Evolutionary conservation across 352 stramenopile species (phyloP).

Genomic region (Phytophthora citricola): DNA sequence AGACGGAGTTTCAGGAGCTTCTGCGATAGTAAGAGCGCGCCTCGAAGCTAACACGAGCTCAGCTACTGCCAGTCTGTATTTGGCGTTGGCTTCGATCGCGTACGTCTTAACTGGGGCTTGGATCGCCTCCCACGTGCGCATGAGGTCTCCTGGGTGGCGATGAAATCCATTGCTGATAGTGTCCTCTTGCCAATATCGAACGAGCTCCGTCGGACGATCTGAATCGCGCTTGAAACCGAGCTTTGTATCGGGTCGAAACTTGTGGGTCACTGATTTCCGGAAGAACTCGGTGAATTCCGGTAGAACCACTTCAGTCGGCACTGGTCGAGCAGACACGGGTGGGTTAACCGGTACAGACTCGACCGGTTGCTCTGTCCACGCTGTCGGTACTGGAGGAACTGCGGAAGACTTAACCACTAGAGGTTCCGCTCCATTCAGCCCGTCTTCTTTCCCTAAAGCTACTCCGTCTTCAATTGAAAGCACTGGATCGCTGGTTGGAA

Average conservation of each 20-base stretch:
- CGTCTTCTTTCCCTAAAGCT: slow-evolving; percentile 26
- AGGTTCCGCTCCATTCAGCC: slow-evolving; percentile 11
- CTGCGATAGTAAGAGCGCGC: slow-evolving; percentile 28
- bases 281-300: slow-evolving; percentile 80
- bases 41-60: slow-evolving; percentile 55
- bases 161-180: slow-evolving; percentile 52
- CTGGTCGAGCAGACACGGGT: slow-evolving; percentile 13
- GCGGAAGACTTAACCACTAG: slow-evolving; percentile 25
- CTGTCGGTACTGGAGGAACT: slow-evolving; percentile 3
- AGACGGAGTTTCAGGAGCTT: slow-evolving; percentile 14
- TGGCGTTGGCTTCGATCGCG: slow-evolving; percentile 71
- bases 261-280: slow-evolving; percentile 53
- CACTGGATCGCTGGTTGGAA: slow-evolving; percentile 17
- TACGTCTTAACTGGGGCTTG: slow-evolving; percentile 77
- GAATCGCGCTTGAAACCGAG: slow-evolving; percentile 69
- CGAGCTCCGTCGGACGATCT: slow-evolving; percentile 47
- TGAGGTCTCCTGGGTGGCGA: slow-evolving; percentile 46
- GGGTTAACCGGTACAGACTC: slow-evolving; percentile 6
- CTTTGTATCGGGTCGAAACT: slow-evolving; percentile 54
- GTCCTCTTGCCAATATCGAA: slow-evolving; percentile 72
- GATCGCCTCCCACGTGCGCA: slow-evolving; percentile 80
- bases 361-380: slow-evolving; percentile 5
- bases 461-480: not conserved
- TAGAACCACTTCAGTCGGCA: slow-evolving; percentile 42
- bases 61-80: slow-evolving; percentile 61